Percentiles rank a stretch among this genome's conserved stretches.
phyloP scores from a whole-genome alignment of 192 early-diverging fungal genomes.

The Oehlia diaphana region DNA sequence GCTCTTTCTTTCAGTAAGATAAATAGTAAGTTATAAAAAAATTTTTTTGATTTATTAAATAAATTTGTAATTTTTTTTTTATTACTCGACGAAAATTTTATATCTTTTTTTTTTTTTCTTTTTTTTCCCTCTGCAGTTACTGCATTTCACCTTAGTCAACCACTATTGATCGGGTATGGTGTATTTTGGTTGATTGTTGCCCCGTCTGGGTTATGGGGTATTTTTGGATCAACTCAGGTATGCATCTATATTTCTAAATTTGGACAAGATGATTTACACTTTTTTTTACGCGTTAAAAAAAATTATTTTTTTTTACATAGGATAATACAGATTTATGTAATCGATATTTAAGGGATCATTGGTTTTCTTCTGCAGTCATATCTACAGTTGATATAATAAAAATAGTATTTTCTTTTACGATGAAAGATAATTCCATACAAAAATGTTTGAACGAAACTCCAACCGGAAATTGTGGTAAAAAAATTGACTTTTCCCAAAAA shows the following conservation, averaged over 20 bases:
- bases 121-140: background rate
- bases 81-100: too few relatives aligned
- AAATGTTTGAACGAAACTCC: background rate
- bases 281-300: too few relatives aligned
- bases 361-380: background rate
- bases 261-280: background rate
- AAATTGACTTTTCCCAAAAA: background rate
- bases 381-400: background rate
- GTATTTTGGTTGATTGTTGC: background rate
- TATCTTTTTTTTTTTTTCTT: background rate
- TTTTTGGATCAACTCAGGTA: conserved; percentile 10
- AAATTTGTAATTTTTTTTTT: background rate
- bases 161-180: background rate
- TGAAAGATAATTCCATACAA: background rate
- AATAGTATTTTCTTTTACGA: background rate
- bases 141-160: background rate
- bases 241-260: background rate
- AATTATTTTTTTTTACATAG: background rate
- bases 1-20: background rate
- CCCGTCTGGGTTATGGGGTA: conserved; percentile 12
- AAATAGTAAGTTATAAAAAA: background rate
- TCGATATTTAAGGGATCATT: background rate
- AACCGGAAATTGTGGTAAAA: background rate
- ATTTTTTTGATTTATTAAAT: background rate
- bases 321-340: background rate